A percentile compares a stretch with the other conserved stretches of the same genome.
Evolutionary conservation across 495 filamentous ascomycete genomes (phyloP).

Genomic region (Penicillium samsonianum): DNA sequence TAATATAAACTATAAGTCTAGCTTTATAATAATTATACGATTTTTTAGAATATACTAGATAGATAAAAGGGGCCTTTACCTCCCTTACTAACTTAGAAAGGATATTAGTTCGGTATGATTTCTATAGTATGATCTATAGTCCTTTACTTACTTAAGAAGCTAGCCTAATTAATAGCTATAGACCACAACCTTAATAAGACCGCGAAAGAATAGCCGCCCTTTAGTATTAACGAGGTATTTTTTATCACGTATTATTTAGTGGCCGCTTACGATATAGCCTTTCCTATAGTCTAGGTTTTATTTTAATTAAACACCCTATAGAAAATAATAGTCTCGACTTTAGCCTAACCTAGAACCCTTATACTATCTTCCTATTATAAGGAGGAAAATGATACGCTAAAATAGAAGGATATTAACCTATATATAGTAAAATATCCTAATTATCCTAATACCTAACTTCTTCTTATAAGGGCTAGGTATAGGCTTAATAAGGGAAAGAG

Average conservation of each 20-base stretch:
- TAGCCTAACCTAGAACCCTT: constrained; percentile 22
- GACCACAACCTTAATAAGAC: no score
- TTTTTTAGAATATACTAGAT: constrained; percentile 3
- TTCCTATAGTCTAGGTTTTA: constrained; percentile 21
- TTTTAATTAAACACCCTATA: constrained; percentile 24
- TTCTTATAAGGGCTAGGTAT: constrained; percentile 29
- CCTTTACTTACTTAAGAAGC: neutral
- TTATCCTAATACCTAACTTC: constrained; percentile 19
- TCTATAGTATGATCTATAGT: neutral
- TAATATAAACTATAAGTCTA: neutral
- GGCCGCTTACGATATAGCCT: constrained; percentile 10
- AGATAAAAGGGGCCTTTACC: neutral
- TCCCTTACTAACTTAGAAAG: neutral
- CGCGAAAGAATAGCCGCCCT: constrained; percentile 1
- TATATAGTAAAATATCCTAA: constrained; percentile 29
- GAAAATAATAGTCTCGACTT: constrained; percentile 31
- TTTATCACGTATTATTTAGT: constrained; percentile 22
- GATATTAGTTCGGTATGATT: neutral
- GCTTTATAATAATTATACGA: neutral
- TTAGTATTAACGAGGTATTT: constrained; percentile 23
- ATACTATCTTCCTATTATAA: constrained; percentile 22
- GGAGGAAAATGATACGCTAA: constrained; percentile 22
- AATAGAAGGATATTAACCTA: constrained; percentile 31
- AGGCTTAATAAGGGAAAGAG: constrained; percentile 30
- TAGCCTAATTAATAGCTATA: neutral